Conservation (phyloP, 2,329 filamentous ascomycete genomes). For the Scedosporium dehoogii region DNA sequence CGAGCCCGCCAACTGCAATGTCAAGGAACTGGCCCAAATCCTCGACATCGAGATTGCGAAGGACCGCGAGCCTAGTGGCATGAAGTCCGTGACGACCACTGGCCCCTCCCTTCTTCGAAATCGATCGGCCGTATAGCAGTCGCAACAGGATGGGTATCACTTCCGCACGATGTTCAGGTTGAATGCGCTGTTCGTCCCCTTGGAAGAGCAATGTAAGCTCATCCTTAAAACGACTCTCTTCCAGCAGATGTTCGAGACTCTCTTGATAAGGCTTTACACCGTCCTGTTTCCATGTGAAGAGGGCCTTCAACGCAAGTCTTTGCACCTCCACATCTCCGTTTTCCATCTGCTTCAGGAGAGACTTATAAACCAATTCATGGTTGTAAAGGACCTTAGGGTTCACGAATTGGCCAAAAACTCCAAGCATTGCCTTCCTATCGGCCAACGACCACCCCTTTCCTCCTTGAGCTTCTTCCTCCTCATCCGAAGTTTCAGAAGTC, state of each 20-base stretch:
- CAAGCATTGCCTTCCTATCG: constrained; percentile 76
- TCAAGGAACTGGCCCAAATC: constrained; percentile 75
- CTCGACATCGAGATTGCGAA: constrained; percentile 64
- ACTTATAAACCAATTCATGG: constrained; percentile 63
- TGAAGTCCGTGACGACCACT: constrained; percentile 75
- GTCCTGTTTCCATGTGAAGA: constrained; percentile 81
- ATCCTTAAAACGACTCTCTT: constrained; percentile 86
- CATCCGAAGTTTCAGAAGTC: constrained; percentile 22
- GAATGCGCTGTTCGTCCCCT: constrained; percentile 57
- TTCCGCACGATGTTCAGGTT: constrained; percentile 58
- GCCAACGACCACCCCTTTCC: constrained; percentile 58
- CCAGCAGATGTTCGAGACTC: constrained; percentile 74
- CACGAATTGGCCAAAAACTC: constrained; percentile 71
- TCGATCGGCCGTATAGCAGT: constrained; percentile 79
- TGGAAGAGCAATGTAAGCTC: constrained; percentile 86
- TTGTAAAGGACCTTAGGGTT: constrained; percentile 81
- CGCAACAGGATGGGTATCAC: constrained; percentile 82
- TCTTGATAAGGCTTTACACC: constrained; percentile 72
- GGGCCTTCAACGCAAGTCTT: constrained; percentile 70
- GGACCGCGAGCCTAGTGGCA: constrained; percentile 67
- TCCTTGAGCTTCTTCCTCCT: constrained; percentile 33
- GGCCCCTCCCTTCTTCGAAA: constrained; percentile 67
- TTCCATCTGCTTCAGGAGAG: constrained; percentile 64
- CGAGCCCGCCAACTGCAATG: constrained; percentile 67
- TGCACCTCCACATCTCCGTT: constrained; percentile 91